These are phyloP conservation scores for Yamadazyma insecticola DNA, from an alignment of 805 yeast species.

Conservation along the genomic window DNA sequence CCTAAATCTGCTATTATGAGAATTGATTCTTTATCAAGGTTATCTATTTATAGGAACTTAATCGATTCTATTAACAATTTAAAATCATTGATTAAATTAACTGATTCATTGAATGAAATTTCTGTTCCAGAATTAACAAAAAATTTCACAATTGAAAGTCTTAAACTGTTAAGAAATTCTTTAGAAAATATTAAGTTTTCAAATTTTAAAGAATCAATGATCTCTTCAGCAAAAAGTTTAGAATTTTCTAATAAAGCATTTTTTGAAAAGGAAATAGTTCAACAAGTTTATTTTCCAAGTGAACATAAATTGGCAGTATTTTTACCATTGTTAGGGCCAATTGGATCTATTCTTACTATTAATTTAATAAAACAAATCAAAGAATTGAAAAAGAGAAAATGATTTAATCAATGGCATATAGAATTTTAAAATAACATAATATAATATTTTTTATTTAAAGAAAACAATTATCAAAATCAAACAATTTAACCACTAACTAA, in stretches of 20 bases:
- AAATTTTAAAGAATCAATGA: constrained; percentile 25
- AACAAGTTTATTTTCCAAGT: constrained; percentile 90
- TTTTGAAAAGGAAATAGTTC: constrained; percentile 92
- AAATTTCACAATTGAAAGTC: constrained; percentile 49
- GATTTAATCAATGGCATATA: too few relatives aligned
- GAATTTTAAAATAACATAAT: too few relatives aligned
- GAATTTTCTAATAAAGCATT: constrained; percentile 69
- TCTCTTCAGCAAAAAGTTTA: constrained; percentile 51
- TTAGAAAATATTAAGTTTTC: constrained; percentile 23
- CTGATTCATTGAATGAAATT: constrained; percentile 67
- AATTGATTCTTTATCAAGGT: constrained; percentile 62
- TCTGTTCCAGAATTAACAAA: constrained; percentile 76
- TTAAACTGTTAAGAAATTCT: constrained; percentile 38
- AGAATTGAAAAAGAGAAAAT: constrained; percentile 4
- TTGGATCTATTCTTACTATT: constrained; percentile 56
- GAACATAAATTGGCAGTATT: constrained; percentile 95
- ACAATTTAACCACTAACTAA: too few relatives aligned
- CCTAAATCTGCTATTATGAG: constrained; percentile 60
- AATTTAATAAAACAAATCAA: constrained; percentile 40
- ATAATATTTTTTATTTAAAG: too few relatives aligned
- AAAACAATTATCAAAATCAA: too few relatives aligned
- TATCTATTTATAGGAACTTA: constrained; percentile 55
- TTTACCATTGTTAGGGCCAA: constrained; percentile 85
- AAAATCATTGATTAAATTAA: constrained; percentile 64
- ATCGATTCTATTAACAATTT: constrained; percentile 63